These are phyloP conservation scores for Bruguiera gymnorhiza DNA, from an alignment of 345 rosid genomes.

Conservation along the genomic window DNA sequence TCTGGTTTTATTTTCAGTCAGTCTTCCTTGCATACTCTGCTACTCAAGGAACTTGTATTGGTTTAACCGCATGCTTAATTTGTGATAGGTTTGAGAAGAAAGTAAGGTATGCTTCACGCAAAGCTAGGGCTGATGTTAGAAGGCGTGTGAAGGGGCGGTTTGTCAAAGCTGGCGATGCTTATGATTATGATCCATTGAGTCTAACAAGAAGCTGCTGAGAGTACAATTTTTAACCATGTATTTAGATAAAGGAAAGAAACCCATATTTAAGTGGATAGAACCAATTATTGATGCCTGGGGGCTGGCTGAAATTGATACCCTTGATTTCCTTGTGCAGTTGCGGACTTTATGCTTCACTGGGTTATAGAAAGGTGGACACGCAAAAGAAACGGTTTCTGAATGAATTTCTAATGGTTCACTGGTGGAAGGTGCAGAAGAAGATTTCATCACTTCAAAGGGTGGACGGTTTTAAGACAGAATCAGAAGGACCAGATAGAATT, in stretches of 20 bases:
- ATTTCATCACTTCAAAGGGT: slow-evolving; percentile 9
- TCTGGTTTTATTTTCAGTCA: not conserved
- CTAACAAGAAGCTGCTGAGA: slow-evolving; percentile 82
- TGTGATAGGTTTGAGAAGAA: slow-evolving; percentile 75
- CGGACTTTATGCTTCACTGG: slow-evolving; percentile 30
- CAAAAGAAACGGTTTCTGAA: slow-evolving; percentile 7
- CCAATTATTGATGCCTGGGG: slow-evolving; percentile 22
- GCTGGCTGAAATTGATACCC: slow-evolving; percentile 20
- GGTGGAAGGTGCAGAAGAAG: slow-evolving; percentile 19
- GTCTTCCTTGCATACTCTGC: not conserved
- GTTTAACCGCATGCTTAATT: slow-evolving; percentile 11
- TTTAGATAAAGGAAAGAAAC: slow-evolving; percentile 21
- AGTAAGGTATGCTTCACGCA: slow-evolving; percentile 94
- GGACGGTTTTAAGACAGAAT: slow-evolving; percentile 19
- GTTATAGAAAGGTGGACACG: slow-evolving; percentile 15
- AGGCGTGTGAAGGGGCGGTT: slow-evolving; percentile 94
- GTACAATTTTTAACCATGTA: slow-evolving; percentile 20
- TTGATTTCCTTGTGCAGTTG: slow-evolving; percentile 19
- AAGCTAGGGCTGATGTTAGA: slow-evolving; percentile 97
- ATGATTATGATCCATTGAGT: slow-evolving; percentile 83
- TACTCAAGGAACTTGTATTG: not conserved
- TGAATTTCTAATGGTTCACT: slow-evolving; percentile 19
- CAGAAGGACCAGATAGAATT: slow-evolving; percentile 10
- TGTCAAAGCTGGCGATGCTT: slow-evolving; percentile 92
- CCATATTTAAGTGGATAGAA: slow-evolving; percentile 19